A percentile compares a stretch with the other conserved stretches of the same genome.
Evolutionary conservation across 257 asterid species (phyloP).

Genomic region (Penstemon newberryi): DNA sequence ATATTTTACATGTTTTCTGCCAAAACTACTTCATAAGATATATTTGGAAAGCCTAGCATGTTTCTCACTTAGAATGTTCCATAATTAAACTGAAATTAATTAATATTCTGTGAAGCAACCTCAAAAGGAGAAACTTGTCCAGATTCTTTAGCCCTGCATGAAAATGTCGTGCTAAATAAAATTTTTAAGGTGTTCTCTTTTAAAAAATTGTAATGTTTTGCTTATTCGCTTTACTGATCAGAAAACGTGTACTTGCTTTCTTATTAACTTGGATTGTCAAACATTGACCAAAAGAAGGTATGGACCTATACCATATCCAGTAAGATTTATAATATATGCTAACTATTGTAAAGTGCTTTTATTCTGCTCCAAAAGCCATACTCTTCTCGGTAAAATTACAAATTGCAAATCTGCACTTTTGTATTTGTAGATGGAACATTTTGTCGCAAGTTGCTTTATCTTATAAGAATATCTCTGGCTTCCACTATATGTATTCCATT

Average conservation of each 20-base stretch:
- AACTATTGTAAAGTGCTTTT: background rate
- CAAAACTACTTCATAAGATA: background rate
- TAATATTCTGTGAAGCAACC: too few species aligned
- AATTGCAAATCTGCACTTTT: too few species aligned
- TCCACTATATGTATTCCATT: background rate
- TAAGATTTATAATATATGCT: background rate
- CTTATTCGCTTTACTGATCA: background rate
- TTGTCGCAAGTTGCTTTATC: constrained; percentile 4
- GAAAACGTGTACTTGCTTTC: constrained; percentile 4
- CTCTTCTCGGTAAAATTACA: background rate
- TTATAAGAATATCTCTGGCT: background rate
- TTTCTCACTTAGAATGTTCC: background rate
- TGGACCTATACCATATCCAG: background rate
- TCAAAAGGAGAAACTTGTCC: background rate
- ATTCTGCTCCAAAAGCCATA: background rate
- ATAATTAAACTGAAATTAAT: too few species aligned
- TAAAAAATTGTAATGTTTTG: background rate
- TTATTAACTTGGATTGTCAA: constrained; percentile 10
- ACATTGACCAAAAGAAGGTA: constrained; percentile 1
- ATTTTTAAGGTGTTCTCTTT: constrained; percentile 3
- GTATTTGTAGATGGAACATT: background rate
- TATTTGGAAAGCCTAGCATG: background rate
- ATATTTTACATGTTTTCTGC: background rate
- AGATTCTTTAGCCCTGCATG: constrained; percentile 1
- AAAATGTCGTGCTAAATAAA: constrained; percentile 7